Percentiles rank a stretch among this genome's conserved stretches.
These are phyloP conservation scores for Phytophthora chlamydospora DNA, from an alignment of 352 stramenopile genomes.

Conservation along the genomic window DNA sequence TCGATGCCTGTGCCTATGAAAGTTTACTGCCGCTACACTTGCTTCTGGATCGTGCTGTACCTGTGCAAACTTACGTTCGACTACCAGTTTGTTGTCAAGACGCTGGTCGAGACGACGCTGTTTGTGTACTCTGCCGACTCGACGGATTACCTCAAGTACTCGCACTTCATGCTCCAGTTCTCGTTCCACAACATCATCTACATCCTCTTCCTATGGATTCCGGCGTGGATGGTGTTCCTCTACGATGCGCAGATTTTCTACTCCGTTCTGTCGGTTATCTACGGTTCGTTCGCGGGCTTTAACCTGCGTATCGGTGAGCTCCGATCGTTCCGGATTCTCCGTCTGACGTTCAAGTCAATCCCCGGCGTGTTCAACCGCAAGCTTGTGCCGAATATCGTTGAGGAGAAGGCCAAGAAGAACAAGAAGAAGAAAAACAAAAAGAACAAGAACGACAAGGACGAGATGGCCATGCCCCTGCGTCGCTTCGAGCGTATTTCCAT, in stretches of 20 bases:
- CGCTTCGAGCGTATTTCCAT: slow-evolving; percentile 86
- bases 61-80: slow-evolving; percentile 82
- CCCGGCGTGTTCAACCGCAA: slow-evolving; percentile 87
- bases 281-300: slow-evolving; percentile 82
- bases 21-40: slow-evolving; percentile 78
- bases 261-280: slow-evolving; percentile 77
- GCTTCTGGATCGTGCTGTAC: slow-evolving; percentile 86
- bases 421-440: slow-evolving; percentile 67
- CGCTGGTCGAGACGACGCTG: slow-evolving; percentile 81
- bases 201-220: slow-evolving; percentile 83
- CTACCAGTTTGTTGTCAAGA: slow-evolving; percentile 88
- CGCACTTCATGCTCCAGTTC: slow-evolving; percentile 84
- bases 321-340: slow-evolving; percentile 84
- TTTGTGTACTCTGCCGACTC: slow-evolving; percentile 80
- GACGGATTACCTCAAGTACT: slow-evolving; percentile 77
- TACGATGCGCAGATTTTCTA: slow-evolving; percentile 91
- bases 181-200: slow-evolving; percentile 84
- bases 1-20: slow-evolving; percentile 79
- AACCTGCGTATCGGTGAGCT: slow-evolving; percentile 86
- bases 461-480: slow-evolving; percentile 64
- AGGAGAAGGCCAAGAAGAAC: slow-evolving; percentile 75
- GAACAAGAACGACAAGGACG: slow-evolving; percentile 56
- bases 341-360: slow-evolving; percentile 85
- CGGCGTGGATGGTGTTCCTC: slow-evolving; percentile 85
- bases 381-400: slow-evolving; percentile 81